Conservation (phyloP, 2,329 filamentous ascomycete species). For the Fusarium protoensiforme region DNA sequence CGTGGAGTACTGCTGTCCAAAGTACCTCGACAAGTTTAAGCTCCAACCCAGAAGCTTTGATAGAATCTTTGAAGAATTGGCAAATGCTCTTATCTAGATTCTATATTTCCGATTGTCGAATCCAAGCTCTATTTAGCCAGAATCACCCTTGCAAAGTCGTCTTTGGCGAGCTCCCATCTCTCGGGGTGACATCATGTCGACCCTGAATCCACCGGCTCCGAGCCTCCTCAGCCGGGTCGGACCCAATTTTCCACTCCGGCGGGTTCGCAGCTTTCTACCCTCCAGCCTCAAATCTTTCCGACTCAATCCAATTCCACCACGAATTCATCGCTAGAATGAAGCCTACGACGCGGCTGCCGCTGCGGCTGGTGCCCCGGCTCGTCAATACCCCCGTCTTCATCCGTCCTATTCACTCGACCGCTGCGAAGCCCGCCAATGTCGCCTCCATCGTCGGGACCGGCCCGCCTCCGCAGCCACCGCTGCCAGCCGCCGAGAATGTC, state of each 20-base stretch:
- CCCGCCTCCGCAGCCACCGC: constrained; percentile 68
- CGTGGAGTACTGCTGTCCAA: not conserved
- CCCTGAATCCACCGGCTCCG: constrained; percentile 26
- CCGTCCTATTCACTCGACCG: constrained; percentile 48
- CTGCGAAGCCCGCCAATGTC: constrained; percentile 57
- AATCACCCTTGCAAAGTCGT: not conserved
- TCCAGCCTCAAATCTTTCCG: constrained; percentile 9
- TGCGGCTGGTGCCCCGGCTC: constrained; percentile 48
- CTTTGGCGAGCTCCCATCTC: constrained; percentile 2
- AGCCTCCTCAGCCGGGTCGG: constrained; percentile 24
- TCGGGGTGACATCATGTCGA: constrained; percentile 37
- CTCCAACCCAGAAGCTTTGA: not conserved
- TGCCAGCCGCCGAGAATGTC: constrained; percentile 54
- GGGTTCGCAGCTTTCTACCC: constrained; percentile 17
- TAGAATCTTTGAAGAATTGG: not conserved
- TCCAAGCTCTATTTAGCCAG: not conserved
- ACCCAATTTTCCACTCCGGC: constrained; percentile 36
- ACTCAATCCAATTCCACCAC: constrained; percentile 7
- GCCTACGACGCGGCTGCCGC: constrained; percentile 51
- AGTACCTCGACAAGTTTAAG: not conserved
- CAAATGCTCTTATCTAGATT: not conserved
- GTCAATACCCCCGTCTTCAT: constrained; percentile 24
- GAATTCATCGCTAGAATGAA: constrained; percentile 51
- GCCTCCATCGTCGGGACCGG: constrained; percentile 66
- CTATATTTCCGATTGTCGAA: not conserved